Base-by-base conservation (phyloP, 1,284 basidiomycete genomes). In the Sanghuangporus sanghuang region DNA sequence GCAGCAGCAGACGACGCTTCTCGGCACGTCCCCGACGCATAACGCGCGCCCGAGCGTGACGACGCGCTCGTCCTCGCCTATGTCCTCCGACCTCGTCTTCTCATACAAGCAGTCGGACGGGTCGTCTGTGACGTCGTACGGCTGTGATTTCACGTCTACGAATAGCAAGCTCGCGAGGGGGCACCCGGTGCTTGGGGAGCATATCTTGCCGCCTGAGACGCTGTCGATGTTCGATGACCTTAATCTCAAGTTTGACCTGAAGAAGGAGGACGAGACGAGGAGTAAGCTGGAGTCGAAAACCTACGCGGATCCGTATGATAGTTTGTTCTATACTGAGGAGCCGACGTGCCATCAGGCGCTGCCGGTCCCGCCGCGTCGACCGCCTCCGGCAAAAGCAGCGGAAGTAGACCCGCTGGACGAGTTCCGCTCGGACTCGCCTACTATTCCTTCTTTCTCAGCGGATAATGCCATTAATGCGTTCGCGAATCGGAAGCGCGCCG, bases 51-150 rank as follows among this genome's bases (percentile, higher is more conserved):
- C 75, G 1, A 80, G 78, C 64, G 74, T 77, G 1, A 76, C 76
- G 18, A 81, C 78, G 0, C 73, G 78, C 0, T 84, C 85, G 0
- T 85, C 87, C 0, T 85, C 86, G 0, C 79, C 82, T 23, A 81
- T 81, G 14, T 82, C 81, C 3, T 84, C 83, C 7, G 84, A 84
- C 50, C 76, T 81, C 8, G 79, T 81, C 2, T 85, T 84, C 0
- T 75, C 81, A 70, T 86, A 83, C 69, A 74, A 76, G 0, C 76
- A 78, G 27, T 86, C 84, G 0, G 71, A 77, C 0, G 76, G 78
- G 6, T 85, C 84, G 0, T 87, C 86, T 0, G 71, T 80, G 4
- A 84, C 85, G 0, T 89, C 87, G 1, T 80, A 81, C 56, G 80
- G 53, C 16, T 32, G 27, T 7, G 53, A 54, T 38, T 32, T 38